Conservation (phyloP, 169 alveolate genomes). For the Eimeria sp. region DNA sequence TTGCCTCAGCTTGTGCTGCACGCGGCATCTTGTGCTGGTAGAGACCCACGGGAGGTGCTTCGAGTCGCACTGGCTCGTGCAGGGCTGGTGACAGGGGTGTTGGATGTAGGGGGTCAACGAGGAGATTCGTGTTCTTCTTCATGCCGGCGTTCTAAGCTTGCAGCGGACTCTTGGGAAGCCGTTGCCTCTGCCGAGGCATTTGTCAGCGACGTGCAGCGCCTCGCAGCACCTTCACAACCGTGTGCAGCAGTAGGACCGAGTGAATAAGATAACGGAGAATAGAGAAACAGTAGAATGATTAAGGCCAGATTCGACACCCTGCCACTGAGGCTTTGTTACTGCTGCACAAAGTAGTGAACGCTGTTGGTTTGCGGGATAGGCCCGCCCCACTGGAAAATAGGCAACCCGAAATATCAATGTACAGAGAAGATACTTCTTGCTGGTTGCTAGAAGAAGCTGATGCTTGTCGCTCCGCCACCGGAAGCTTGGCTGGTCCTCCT, state of each 20-base stretch:
- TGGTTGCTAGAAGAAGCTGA: background rate
- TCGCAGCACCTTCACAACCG: background rate
- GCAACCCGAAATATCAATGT: background rate
- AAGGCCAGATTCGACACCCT: background rate
- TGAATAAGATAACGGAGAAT: background rate
- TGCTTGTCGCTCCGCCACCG: background rate
- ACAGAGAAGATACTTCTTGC: background rate
- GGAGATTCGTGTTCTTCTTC: background rate
- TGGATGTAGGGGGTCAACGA: background rate
- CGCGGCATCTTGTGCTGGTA: conserved; percentile 11
- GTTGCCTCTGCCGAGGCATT: conserved; percentile 60
- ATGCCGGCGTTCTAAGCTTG: background rate
- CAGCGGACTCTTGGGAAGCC: conserved; percentile 1
- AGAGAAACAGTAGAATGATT: background rate
- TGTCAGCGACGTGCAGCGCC: conserved; percentile 49
- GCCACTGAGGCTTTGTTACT: background rate
- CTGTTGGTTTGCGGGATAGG: background rate
- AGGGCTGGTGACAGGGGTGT: conserved; percentile 37
- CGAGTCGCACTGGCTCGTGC: conserved; percentile 15
- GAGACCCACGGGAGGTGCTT: conserved; percentile 37
- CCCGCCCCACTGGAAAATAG: background rate
- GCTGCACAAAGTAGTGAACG: background rate
- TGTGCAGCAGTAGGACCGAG: background rate
- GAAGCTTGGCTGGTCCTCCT: background rate
- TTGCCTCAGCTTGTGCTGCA: conserved; percentile 46